A percentile compares a stretch with the other conserved stretches of the same genome.
Evolutionary conservation across 2,329 filamentous ascomycete species (phyloP).

Genomic region (Remersonia thermophila): DNA sequence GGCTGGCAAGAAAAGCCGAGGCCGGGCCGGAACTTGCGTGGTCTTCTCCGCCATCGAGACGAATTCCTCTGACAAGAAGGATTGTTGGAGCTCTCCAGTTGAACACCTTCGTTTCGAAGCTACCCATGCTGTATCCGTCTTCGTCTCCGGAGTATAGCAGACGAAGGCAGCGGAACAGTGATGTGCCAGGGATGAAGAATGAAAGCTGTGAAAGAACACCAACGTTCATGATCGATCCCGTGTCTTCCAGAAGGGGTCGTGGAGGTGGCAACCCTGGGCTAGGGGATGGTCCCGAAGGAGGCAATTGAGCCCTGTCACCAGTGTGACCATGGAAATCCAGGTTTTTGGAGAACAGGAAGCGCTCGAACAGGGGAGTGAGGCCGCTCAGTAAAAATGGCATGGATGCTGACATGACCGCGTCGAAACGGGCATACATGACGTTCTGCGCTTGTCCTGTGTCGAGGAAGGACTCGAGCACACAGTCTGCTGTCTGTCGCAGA

Average conservation of each 20-base stretch:
- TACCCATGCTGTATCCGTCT: slow-evolving; percentile 65
- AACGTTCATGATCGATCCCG: slow-evolving; percentile 51
- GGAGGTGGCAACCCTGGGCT: slow-evolving; percentile 7
- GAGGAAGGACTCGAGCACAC: slow-evolving; percentile 53
- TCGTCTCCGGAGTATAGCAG: slow-evolving; percentile 58
- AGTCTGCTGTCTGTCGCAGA: slow-evolving; percentile 50
- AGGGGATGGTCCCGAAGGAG: slow-evolving; percentile 11
- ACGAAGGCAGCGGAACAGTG: slow-evolving; percentile 53
- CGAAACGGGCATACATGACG: slow-evolving; percentile 50
- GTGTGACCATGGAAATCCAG: slow-evolving; percentile 50
- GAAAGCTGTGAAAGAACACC: slow-evolving; percentile 57
- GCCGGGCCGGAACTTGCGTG: slow-evolving; percentile 34
- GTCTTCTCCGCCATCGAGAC: slow-evolving; percentile 37
- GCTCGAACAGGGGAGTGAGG: slow-evolving; percentile 57
- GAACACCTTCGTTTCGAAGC: slow-evolving; percentile 62
- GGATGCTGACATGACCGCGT: slow-evolving; percentile 43
- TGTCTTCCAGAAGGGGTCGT: slow-evolving; percentile 38
- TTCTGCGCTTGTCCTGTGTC: slow-evolving; percentile 51
- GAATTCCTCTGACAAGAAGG: slow-evolving; percentile 54
- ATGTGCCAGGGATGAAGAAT: slow-evolving; percentile 54
- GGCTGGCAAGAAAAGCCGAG: slow-evolving; percentile 43
- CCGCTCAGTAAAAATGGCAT: slow-evolving; percentile 57
- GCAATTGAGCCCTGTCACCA: slow-evolving; percentile 16
- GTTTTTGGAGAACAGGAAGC: slow-evolving; percentile 63
- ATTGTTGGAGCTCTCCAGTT: slow-evolving; percentile 68